Evolutionary conservation across 2,329 filamentous ascomycete genomes (phyloP), one percentile per base, ranked within the genome.

Genomic region (Neurospora crassa): DNA sequence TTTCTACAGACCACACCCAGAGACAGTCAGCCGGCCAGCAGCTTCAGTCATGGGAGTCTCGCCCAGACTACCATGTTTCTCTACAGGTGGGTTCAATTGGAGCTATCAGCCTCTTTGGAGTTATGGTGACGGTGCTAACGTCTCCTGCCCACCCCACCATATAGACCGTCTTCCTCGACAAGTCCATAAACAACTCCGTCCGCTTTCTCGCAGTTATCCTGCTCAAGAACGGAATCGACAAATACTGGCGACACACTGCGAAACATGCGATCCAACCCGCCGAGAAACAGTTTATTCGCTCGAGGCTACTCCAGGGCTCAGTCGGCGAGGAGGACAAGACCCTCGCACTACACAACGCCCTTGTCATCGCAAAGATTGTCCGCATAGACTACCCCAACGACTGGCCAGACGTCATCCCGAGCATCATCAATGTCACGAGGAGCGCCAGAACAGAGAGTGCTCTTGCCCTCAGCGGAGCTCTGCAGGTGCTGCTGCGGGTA

Each of bases 171-270:
- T 97, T 94, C 79, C 86, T 97, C 74, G 92, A 97, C 82, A 89
- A 89, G 73, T 89, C 89, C 1, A 83, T 96, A 1, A 92, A 93
- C 1, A 82, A 88, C 71, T 90, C 96, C 77, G 88, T 95, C 70
- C 92, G 96, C 73, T 94, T 97, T 78, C 89, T 97, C 12, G 92
- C 95, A 70, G 89, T 98, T 71, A 97, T 98, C 75, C 92, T 97
- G 79, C 86, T 99, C 70, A 98, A 98, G 80, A 97, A 98, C 80
- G 96, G 94, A 70, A 94, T 98, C 80, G 95, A 98, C 79, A 94
- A 91, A 79, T 93, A 94, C 81, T 99, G 96, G 96, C 88, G 96
- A 16, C 75, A 82, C n/a, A 78, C 93, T 86, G 79, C 82, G 40
- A 85, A 83, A 79, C 92, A 92, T 42, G 89, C 92, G 68, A 87